A percentile compares a stretch with the other conserved stretches of the same genome.
These are phyloP conservation scores for Xylariales sp. DNA, from an alignment of 2,329 filamentous ascomycete species.

Conservation along the genomic window DNA sequence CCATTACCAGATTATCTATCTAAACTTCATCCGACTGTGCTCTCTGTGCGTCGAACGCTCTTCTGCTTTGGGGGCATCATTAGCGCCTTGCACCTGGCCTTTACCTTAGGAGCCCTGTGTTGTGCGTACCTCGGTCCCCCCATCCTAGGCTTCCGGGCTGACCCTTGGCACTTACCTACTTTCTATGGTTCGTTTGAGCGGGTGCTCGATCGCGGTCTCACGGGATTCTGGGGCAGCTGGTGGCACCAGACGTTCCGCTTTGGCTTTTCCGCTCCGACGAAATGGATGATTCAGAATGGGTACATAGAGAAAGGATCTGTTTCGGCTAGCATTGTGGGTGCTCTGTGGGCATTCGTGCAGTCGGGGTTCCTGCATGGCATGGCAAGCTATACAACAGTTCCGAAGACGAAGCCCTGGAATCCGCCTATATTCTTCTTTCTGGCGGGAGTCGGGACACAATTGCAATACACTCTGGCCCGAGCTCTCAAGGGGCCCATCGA, in stretches of 20 bases:
- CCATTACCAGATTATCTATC: constrained; percentile 39
- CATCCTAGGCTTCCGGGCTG: constrained; percentile 45
- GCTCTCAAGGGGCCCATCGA: constrained; percentile 3
- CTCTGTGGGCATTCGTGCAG: constrained; percentile 55
- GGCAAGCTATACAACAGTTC: constrained; percentile 64
- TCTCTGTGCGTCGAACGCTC: constrained; percentile 52
- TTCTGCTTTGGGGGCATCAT: constrained; percentile 54
- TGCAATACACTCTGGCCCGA: constrained; percentile 42
- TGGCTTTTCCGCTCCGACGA: constrained; percentile 59
- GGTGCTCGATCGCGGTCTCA: constrained; percentile 65
- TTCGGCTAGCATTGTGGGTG: constrained; percentile 28
- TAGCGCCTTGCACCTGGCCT: constrained; percentile 55
- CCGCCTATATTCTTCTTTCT: constrained; percentile 67
- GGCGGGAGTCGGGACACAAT: constrained; percentile 60
- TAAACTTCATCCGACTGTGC: constrained; percentile 36
- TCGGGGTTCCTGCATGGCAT: constrained; percentile 66
- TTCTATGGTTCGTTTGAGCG: constrained; percentile 50
- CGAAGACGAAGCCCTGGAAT: constrained; percentile 42
- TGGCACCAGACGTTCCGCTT: constrained; percentile 91
- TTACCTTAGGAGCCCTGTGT: constrained; percentile 54
- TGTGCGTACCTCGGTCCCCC: constrained; percentile 45
- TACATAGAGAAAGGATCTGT: constrained; percentile 32
- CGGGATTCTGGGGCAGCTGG: constrained; percentile 77
- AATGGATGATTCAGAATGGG: constrained; percentile 37
- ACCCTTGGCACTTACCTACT: constrained; percentile 50